Evolutionary conservation across 345 rosid genomes (phyloP).

Genomic region (Orychophragmus violaceus): DNA sequence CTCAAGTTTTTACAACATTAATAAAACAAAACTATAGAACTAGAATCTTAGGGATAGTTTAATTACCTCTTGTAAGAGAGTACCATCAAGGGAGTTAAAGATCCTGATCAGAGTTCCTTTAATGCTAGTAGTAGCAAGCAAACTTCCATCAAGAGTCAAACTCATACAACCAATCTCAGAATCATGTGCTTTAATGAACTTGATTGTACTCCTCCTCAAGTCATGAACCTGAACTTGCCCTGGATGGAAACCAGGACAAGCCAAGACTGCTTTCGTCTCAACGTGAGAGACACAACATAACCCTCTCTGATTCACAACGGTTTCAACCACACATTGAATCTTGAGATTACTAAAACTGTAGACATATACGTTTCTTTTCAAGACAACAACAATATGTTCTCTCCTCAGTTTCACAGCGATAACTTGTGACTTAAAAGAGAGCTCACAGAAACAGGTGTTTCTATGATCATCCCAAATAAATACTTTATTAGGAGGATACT

Average conservation of each 20-base stretch:
- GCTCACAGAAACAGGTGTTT: slow-evolving; percentile 57
- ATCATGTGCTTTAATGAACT: slow-evolving; percentile 65
- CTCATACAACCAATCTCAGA: slow-evolving; percentile 61
- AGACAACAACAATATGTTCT: slow-evolving; percentile 60
- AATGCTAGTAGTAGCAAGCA: slow-evolving; percentile 78
- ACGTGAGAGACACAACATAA: slow-evolving; percentile 75
- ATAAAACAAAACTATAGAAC: neutral
- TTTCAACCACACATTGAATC: slow-evolving; percentile 58
- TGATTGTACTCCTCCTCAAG: slow-evolving; percentile 55
- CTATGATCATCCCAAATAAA: slow-evolving; percentile 77
- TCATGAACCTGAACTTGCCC: slow-evolving; percentile 82
- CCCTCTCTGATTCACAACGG: slow-evolving; percentile 59
- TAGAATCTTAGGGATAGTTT: neutral
- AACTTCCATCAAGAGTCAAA: slow-evolving; percentile 66
- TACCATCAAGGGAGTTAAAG: slow-evolving; percentile 79
- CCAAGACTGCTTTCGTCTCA: slow-evolving; percentile 50
- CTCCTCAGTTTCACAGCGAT: slow-evolving; percentile 59
- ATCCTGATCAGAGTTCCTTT: slow-evolving; percentile 85
- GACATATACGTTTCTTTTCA: slow-evolving; percentile 67
- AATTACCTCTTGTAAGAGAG: slow-evolving; percentile 73
- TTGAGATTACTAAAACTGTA: slow-evolving; percentile 53
- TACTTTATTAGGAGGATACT: slow-evolving; percentile 66
- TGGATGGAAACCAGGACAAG: slow-evolving; percentile 67
- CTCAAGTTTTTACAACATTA: too few relatives aligned
- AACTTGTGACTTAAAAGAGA: slow-evolving; percentile 61